A percentile compares a stretch with the other conserved stretches of the same genome.
Conservation (phyloP, 257 asterid species). For the Nicotiana attenuata region DNA sequence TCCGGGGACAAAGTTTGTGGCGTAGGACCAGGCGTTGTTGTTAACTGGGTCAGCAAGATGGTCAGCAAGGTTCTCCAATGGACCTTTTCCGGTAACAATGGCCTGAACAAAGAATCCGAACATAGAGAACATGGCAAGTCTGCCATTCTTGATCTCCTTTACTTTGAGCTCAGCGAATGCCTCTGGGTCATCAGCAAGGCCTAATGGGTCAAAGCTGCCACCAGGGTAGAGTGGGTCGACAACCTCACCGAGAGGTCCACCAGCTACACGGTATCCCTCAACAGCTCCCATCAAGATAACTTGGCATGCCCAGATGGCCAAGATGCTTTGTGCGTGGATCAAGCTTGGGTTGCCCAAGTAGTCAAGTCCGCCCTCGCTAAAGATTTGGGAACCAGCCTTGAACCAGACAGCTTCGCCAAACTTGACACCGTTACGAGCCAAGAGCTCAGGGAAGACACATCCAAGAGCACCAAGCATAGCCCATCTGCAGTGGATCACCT, state of each 20-base stretch:
- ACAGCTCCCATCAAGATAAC: constrained; percentile 3
- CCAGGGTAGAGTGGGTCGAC: not conserved
- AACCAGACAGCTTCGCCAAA: constrained; percentile 2
- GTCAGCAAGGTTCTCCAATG: constrained; percentile 64
- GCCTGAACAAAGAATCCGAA: constrained; percentile 64
- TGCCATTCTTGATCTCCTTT: not conserved
- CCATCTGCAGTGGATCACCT: constrained; percentile 12
- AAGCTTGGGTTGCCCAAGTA: constrained; percentile 10
- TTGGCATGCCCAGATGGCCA: constrained; percentile 5
- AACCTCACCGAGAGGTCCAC: constrained; percentile 7
- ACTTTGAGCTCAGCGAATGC: constrained; percentile 1
- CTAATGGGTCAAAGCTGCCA: constrained; percentile 1
- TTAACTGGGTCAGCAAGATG: constrained; percentile 53
- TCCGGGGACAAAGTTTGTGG: constrained; percentile 6
- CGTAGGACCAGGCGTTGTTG: not conserved
- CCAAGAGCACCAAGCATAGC: constrained; percentile 8
- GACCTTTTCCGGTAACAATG: constrained; percentile 59
- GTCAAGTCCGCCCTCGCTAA: not conserved
- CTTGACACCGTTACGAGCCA: constrained; percentile 11
- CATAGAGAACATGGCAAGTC: constrained; percentile 2
- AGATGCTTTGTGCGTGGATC: constrained; percentile 5
- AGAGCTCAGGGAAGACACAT: constrained; percentile 1
- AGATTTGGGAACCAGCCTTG: not conserved
- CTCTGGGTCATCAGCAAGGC: not conserved
- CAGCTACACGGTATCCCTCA: constrained; percentile 1